Evolutionary conservation across 2,329 filamentous ascomycete genomes (phyloP).

Genomic region (Cladosporium phlei): DNA sequence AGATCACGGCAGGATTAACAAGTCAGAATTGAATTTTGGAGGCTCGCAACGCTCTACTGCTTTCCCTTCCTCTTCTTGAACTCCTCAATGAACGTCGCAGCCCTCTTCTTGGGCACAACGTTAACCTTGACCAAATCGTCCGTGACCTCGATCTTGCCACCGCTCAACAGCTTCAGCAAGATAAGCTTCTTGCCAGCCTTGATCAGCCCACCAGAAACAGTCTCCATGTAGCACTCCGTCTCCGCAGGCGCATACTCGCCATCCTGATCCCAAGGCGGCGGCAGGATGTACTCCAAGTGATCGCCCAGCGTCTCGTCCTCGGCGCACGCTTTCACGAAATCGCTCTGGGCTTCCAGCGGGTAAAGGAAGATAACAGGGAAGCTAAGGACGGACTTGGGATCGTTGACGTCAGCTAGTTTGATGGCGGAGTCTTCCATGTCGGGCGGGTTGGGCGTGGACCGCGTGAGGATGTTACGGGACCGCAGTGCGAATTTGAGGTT

Average conservation of each 20-base stretch:
- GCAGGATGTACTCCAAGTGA: constrained; percentile 81
- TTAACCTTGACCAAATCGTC: constrained; percentile 81
- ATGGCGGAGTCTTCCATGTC: constrained; percentile 83
- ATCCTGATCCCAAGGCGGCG: constrained; percentile 75
- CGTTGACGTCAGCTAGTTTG: constrained; percentile 65
- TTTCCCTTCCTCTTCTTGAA: constrained; percentile 66
- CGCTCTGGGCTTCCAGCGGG: constrained; percentile 72
- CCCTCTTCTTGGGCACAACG: constrained; percentile 68
- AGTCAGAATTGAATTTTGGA: too few relatives aligned
- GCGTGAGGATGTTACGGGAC: constrained; percentile 65
- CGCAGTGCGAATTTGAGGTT: constrained; percentile 53
- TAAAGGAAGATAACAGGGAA: constrained; percentile 85
- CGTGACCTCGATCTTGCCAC: constrained; percentile 77
- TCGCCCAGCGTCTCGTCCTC: constrained; percentile 71
- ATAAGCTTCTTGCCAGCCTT: constrained; percentile 84
- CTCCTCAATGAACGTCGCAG: constrained; percentile 72
- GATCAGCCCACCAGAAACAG: constrained; percentile 68
- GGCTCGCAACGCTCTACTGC: too few relatives aligned
- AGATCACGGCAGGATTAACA: too few relatives aligned
- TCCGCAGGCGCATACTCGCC: constrained; percentile 58
- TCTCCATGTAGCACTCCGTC: constrained; percentile 91
- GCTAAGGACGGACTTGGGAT: constrained; percentile 64
- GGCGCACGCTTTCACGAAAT: constrained; percentile 83
- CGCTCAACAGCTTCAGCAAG: constrained; percentile 67
- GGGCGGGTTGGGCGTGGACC: constrained; percentile 65